Evolutionary conservation across 2,329 filamentous ascomycete genomes (phyloP).

Genomic region (Pseudogymnoascus sp.): DNA sequence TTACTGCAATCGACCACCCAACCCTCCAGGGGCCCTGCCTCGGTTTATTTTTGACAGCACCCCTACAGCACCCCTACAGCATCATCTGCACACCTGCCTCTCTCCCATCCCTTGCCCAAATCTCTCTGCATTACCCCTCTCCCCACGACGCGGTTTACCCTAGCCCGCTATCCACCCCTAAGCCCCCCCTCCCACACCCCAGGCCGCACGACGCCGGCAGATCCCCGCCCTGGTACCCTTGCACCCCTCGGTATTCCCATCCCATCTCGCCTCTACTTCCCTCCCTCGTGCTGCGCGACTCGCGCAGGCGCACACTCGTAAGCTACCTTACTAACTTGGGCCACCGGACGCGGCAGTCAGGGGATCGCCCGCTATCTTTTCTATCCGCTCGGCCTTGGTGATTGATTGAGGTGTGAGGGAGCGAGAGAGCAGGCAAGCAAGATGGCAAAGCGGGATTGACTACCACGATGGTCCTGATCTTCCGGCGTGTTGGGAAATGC

Average conservation of each 20-base stretch:
- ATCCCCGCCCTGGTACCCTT: neutral
- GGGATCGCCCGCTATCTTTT: neutral
- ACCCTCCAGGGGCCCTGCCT: neutral
- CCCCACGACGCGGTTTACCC: neutral
- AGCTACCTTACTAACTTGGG: neutral
- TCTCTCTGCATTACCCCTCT: neutral
- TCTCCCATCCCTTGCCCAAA: neutral
- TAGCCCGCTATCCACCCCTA: neutral
- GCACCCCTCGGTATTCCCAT: neutral
- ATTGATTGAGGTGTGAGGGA: neutral
- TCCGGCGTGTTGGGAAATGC: neutral
- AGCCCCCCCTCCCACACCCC: neutral
- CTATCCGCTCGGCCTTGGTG: neutral
- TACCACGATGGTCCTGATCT: too few relatives aligned
- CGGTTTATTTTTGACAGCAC: neutral
- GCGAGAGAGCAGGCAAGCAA: too few relatives aligned
- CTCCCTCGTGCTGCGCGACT: too few relatives aligned
- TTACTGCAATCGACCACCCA: neutral
- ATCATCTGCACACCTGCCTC: neutral
- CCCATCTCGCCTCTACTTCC: too few relatives aligned
- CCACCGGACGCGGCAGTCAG: neutral
- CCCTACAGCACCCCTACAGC: neutral
- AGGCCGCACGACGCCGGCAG: neutral
- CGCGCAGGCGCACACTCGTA: too few relatives aligned
- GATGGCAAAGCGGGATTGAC: too few relatives aligned